Percentiles rank a stretch among this genome's conserved stretches.
These are phyloP conservation scores for Ambrosiella beaveri DNA, from an alignment of 2,329 filamentous ascomycete species.

Conservation along the genomic window DNA sequence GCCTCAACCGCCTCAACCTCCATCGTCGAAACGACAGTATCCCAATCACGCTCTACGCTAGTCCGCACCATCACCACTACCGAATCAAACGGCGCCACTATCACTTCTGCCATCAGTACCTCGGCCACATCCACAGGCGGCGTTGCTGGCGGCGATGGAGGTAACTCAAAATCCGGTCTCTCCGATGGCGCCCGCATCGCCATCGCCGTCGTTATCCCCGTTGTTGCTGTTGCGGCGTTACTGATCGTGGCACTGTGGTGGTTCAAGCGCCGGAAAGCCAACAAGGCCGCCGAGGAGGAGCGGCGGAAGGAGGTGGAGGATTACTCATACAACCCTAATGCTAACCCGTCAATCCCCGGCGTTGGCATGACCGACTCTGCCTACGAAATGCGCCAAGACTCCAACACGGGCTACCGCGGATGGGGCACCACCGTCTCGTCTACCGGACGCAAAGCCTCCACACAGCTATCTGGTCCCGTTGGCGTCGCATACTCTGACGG, in stretches of 20 bases:
- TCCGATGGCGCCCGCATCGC: constrained; percentile 57
- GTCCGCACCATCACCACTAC: constrained; percentile 16
- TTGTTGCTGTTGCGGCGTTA: constrained; percentile 69
- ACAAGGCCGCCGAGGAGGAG: constrained; percentile 70
- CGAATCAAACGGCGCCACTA: background rate
- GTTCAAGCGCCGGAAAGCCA: constrained; percentile 77
- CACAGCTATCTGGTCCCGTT: constrained; percentile 62
- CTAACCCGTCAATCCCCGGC: constrained; percentile 59
- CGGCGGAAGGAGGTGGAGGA: constrained; percentile 93
- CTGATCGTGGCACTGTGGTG: constrained; percentile 62
- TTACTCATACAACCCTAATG: constrained; percentile 95
- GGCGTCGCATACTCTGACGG: constrained; percentile 53
- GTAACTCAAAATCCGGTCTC: constrained; percentile 28
- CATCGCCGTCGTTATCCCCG: constrained; percentile 83
- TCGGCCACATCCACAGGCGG: constrained; percentile 18
- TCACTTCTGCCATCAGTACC: constrained; percentile 13
- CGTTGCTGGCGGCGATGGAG: constrained; percentile 17
- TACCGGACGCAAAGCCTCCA: constrained; percentile 69
- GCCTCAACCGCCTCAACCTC: constrained; percentile 10
- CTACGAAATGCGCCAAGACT: constrained; percentile 65
- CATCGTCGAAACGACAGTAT: background rate
- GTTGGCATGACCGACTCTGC: constrained; percentile 33
- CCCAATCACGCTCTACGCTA: constrained; percentile 14
- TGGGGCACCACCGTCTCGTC: constrained; percentile 58
- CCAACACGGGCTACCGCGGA: constrained; percentile 68